Base-by-base conservation (phyloP, 768 basidiomycete species). In the Podaxis carcinomalis region DNA sequence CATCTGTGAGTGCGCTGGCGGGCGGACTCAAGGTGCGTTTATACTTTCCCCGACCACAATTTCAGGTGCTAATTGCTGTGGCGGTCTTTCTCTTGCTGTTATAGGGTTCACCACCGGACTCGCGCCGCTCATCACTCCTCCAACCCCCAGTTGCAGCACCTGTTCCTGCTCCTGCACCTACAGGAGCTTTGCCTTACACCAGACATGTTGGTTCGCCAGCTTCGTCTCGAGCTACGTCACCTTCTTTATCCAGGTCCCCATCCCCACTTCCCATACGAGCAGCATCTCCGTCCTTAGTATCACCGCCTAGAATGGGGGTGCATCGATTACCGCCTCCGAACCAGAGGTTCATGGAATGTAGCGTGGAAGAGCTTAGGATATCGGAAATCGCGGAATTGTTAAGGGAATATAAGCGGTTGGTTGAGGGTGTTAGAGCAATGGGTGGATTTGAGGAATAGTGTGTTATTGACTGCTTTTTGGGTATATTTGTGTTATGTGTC, bases 371-470 rank as follows among this genome's bases (percentile, higher is more conserved):
- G 63, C 72, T 98, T 57, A 82, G 80, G 56, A 73, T 98, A 25
- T 84, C 87, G 0, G 96, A 99, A 65, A 85, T 98, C 1, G 84
- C 80, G 0, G 85, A 89, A 64, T 77, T 99, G 46, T 74, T 98
- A 69, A 74, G 77, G 35, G 95, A 97, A 64, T 98, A 97, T 72
- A 83, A 83, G 64, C 77, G 89, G 47, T 70, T 97, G 55, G 94
- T 86, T 7, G 89, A 91, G 46, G 85, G 80, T 16, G 75, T 94
- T 36, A 75, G 82, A 27, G 78, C 75, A 21, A 73, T 81, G 55
- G 86, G 84, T 19, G 89, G 87, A 4, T 89, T 89, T 68, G 74
- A 75, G 16, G 42, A 44, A 7, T 44, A 21, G 75, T 73, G 59
- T 74, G 35, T 16, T 5, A 27, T n/a, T 13, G 9, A n/a, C 7